Percentiles rank a stretch among this genome's conserved stretches.
Conservation (phyloP, 495 filamentous ascomycete species). For the Penicillium taxi region DNA sequence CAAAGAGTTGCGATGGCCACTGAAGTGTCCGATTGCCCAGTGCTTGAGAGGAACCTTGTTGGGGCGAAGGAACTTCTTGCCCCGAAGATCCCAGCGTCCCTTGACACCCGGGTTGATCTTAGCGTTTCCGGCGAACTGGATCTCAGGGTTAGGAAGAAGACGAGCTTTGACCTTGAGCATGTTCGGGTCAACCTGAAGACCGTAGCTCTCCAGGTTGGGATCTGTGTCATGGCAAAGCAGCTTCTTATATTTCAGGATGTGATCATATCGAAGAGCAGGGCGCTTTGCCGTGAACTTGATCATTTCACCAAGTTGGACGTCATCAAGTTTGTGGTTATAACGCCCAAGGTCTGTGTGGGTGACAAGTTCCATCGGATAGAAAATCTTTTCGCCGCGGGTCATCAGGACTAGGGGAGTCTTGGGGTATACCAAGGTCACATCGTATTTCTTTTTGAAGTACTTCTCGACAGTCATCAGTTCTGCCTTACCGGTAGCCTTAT, state of each 20-base stretch:
- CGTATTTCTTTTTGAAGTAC: conserved; percentile 64
- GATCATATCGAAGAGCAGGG: conserved; percentile 51
- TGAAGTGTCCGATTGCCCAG: conserved; percentile 63
- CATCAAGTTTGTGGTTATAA: conserved; percentile 71
- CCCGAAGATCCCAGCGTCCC: conserved; percentile 82
- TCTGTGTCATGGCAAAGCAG: conserved; percentile 64
- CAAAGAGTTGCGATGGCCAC: conserved; percentile 31
- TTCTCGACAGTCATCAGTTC: conserved; percentile 47
- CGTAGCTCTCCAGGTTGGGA: conserved; percentile 56
- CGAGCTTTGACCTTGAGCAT: conserved; percentile 62
- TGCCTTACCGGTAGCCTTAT: conserved; percentile 36
- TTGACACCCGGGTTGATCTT: conserved; percentile 45
- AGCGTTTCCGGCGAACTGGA: conserved; percentile 49
- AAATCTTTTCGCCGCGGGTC: conserved; percentile 49
- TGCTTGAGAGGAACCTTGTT: conserved; percentile 52
- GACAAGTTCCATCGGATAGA: conserved; percentile 79
- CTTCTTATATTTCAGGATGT: conserved; percentile 56
- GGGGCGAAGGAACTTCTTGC: conserved; percentile 59
- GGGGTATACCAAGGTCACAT: conserved; percentile 43
- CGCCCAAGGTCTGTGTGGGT: conserved; percentile 56
- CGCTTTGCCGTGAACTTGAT: conserved; percentile 73
- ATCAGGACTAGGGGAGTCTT: conserved; percentile 66
- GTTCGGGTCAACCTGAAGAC: conserved; percentile 52
- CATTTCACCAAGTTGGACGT: conserved; percentile 63
- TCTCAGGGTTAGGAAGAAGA: conserved; percentile 60